Evolutionary conservation across 2,329 filamentous ascomycete species (phyloP).

Genomic region (Aspergillus neoniger): DNA sequence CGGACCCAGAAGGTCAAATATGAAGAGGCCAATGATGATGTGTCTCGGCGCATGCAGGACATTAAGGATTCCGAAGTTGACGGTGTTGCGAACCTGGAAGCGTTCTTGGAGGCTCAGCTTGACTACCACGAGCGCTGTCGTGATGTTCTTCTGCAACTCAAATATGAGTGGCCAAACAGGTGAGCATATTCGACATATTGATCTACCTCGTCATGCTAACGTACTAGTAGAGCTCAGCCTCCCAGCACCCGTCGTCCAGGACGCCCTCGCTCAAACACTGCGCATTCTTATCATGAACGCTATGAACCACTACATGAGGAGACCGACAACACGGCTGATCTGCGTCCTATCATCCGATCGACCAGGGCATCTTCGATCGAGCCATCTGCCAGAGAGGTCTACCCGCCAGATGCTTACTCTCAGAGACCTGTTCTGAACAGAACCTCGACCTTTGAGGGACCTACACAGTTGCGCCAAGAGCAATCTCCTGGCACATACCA

Average conservation of each 20-base stretch:
- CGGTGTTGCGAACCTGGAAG: conserved; percentile 73
- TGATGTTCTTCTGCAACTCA: conserved; percentile 73
- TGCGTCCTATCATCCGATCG: conserved; percentile 57
- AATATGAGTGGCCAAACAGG: conserved; percentile 68
- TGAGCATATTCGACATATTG: conserved; percentile 14
- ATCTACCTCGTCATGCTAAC: conserved; percentile 14
- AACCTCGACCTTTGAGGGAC: conserved; percentile 61
- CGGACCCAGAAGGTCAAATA: conserved; percentile 92
- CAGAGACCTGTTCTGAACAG: conserved; percentile 53
- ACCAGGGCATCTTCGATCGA: conserved; percentile 40
- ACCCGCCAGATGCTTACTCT: conserved; percentile 44
- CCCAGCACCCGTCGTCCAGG: conserved; percentile 44
- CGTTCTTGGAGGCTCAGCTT: conserved; percentile 85
- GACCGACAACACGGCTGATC: conserved; percentile 48
- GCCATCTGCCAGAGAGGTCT: conserved; percentile 41
- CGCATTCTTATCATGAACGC: conserved; percentile 63
- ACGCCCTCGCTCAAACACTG: conserved; percentile 64
- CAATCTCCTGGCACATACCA: conserved; percentile 50
- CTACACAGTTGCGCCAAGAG: conserved; percentile 55
- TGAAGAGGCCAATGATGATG: conserved; percentile 91
- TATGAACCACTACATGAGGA: conserved; percentile 61
- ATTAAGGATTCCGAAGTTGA: conserved; percentile 91
- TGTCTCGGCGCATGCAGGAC: conserved; percentile 89
- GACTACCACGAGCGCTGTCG: conserved; percentile 88
- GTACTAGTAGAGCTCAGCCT: conserved; percentile 26